These are phyloP conservation scores for Mycena floridula DNA, from an alignment of 768 basidiomycete species.

Conservation along the genomic window DNA sequence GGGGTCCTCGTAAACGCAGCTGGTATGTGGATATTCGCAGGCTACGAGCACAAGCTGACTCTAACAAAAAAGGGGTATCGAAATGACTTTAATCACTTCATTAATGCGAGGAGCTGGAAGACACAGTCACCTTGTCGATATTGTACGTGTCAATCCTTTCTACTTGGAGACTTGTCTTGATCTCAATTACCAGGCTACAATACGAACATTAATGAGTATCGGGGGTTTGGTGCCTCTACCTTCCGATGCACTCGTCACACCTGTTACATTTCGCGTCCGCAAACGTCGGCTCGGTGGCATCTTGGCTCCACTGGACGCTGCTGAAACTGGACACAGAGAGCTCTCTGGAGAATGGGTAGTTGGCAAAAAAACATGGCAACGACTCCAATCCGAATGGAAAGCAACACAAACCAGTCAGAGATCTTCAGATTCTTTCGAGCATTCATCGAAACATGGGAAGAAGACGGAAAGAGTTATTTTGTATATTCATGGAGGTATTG, in stretches of 20 bases:
- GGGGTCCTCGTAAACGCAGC: conserved; percentile 81
- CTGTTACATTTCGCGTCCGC: conserved; percentile 84
- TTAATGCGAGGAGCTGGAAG: conserved; percentile 80
- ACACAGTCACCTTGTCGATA: conserved; percentile 79
- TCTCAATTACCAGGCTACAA: conserved; percentile 30
- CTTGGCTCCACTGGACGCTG: conserved; percentile 63
- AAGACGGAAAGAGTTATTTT: conserved; percentile 79
- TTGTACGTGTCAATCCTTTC: conserved; percentile 43
- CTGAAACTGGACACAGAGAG: conserved; percentile 74
- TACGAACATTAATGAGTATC: conserved; percentile 67
- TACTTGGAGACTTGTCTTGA: conserved; percentile 1
- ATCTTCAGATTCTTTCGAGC: conserved; percentile 10
- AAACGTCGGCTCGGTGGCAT: conserved; percentile 73
- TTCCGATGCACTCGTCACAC: conserved; percentile 90
- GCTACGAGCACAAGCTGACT: too few species aligned
- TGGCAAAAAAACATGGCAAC: conserved; percentile 86
- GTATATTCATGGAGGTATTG: conserved; percentile 87
- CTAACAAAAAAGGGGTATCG: too few species aligned
- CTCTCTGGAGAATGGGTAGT: conserved; percentile 96
- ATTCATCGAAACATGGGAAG: conserved; percentile 23
- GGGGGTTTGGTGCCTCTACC: conserved; percentile 81
- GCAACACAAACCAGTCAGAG: conserved; percentile 26
- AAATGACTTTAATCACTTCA: conserved; percentile 85
- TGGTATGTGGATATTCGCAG: too few species aligned
- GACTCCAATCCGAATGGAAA: conserved; percentile 79